Evolutionary conservation across 257 asterid genomes (phyloP).

Genomic region (Avicennia marina): DNA sequence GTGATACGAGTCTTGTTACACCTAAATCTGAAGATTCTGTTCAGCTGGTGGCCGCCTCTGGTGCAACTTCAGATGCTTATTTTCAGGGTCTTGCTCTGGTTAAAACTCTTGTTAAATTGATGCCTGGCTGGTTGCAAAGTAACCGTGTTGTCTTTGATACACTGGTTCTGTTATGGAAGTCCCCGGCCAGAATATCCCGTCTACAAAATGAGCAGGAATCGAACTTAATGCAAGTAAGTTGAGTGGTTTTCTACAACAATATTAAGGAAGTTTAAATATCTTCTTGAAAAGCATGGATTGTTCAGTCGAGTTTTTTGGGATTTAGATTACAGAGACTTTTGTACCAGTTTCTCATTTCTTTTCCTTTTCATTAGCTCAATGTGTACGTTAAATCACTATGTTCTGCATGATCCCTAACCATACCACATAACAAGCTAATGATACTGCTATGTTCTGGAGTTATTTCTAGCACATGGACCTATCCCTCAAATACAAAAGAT

Average conservation of each 20-base stretch:
- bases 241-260: slow-evolving; percentile 9
- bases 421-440: too few relatives aligned
- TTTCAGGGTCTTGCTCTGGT: slow-evolving; percentile 96
- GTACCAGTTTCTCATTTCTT: too few relatives aligned
- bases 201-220: slow-evolving; percentile 92
- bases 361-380: too few relatives aligned
- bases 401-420: too few relatives aligned
- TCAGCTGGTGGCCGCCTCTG: slow-evolving; percentile 40
- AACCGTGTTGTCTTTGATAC: slow-evolving; percentile 79
- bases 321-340: too few relatives aligned
- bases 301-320: too few relatives aligned
- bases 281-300: slow-evolving; percentile 11
- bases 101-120: slow-evolving; percentile 87
- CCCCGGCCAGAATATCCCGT: slow-evolving; percentile 79
- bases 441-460: too few relatives aligned
- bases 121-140: slow-evolving; percentile 98
- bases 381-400: too few relatives aligned
- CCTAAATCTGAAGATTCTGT: slow-evolving; percentile 67
- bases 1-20: slow-evolving; percentile 50
- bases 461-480: too few relatives aligned
- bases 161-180: slow-evolving; percentile 85
- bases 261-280: neutral
- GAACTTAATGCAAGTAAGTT: slow-evolving; percentile 87
- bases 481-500: too few relatives aligned
- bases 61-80: slow-evolving; percentile 74